Evolutionary conservation across 129 eudicot genomes (phyloP).

Genomic region (Lactuca sativa): DNA sequence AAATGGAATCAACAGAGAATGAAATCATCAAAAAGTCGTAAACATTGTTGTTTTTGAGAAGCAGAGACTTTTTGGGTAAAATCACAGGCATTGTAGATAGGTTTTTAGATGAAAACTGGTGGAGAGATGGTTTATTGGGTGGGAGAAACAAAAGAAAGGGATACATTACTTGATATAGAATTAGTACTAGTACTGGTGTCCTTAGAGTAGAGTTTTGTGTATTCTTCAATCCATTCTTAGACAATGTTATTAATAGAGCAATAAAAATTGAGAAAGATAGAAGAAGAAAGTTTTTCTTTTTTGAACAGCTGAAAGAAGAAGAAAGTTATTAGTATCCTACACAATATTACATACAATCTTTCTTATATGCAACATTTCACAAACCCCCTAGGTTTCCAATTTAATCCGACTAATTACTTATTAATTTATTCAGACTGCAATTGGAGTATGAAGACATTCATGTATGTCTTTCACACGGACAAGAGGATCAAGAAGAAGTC

Average conservation of each 20-base stretch:
- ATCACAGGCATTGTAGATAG: neutral
- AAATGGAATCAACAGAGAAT: constrained; percentile 19
- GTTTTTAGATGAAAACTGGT: neutral
- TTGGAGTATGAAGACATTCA: too few species aligned
- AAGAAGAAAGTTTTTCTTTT: neutral
- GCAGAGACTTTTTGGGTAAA: neutral
- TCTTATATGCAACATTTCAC: neutral
- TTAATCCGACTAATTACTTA: too few species aligned
- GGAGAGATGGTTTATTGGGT: too few species aligned
- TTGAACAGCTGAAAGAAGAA: too few species aligned
- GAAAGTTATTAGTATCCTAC: neutral
- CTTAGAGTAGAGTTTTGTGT: neutral
- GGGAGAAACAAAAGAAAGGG: too few species aligned
- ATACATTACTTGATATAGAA: too few species aligned
- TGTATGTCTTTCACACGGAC: too few species aligned
- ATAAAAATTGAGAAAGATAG: too few species aligned
- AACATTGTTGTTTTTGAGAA: neutral
- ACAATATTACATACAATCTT: too few species aligned
- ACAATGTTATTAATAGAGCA: neutral
- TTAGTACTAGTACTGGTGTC: neutral
- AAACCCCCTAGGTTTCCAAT: too few species aligned
- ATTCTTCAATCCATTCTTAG: neutral
- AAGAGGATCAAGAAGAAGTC: too few species aligned
- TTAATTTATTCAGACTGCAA: too few species aligned
- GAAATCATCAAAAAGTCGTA: constrained; percentile 36